phyloP scores from a whole-genome alignment of 805 yeast genomes.

The Kazachstania bromeliacearum region DNA sequence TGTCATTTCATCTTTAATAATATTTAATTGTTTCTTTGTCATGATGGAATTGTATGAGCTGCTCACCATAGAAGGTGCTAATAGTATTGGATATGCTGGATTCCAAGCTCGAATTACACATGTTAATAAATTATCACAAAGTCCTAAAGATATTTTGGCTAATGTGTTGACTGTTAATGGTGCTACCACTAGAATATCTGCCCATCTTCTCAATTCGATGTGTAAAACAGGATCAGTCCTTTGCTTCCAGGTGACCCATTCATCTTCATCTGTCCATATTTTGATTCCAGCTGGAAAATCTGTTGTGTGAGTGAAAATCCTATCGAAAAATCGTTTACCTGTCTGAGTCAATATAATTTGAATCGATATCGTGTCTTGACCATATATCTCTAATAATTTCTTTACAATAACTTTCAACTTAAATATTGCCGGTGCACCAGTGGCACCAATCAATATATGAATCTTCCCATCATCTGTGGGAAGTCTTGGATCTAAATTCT shows the following conservation, averaged over 20 bases:
- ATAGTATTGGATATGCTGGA: slow-evolving; percentile 72
- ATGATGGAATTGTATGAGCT: slow-evolving; percentile 82
- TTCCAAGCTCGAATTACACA: slow-evolving; percentile 95
- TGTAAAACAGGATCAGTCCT: slow-evolving; percentile 87
- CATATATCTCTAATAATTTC: slow-evolving; percentile 73
- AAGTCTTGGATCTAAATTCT: slow-evolving; percentile 50
- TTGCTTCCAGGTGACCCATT: slow-evolving; percentile 75
- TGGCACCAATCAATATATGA: slow-evolving; percentile 77
- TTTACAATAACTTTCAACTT: slow-evolving; percentile 72
- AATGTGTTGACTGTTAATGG: slow-evolving; percentile 93
- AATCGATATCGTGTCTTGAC: slow-evolving; percentile 62
- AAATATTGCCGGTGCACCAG: slow-evolving; percentile 79
- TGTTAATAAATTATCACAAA: slow-evolving; percentile 85
- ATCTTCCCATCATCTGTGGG: slow-evolving; percentile 81
- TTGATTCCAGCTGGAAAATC: slow-evolving; percentile 58
- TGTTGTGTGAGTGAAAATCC: slow-evolving; percentile 5
- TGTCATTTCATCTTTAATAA: slow-evolving; percentile 81
- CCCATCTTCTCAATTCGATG: slow-evolving; percentile 93
- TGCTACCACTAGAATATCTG: slow-evolving; percentile 81
- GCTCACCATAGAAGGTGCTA: slow-evolving; percentile 94
- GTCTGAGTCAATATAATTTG: slow-evolving; percentile 80
- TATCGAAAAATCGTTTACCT: slow-evolving; percentile 60
- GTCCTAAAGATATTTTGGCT: slow-evolving; percentile 78
- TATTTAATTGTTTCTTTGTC: slow-evolving; percentile 70
- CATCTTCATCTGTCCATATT: slow-evolving; percentile 90